Percentiles rank a stretch among this genome's conserved stretches.
These are phyloP conservation scores for Penicillium sclerotigenum DNA, from an alignment of 2,329 filamentous ascomycete genomes.

Conservation along the genomic window DNA sequence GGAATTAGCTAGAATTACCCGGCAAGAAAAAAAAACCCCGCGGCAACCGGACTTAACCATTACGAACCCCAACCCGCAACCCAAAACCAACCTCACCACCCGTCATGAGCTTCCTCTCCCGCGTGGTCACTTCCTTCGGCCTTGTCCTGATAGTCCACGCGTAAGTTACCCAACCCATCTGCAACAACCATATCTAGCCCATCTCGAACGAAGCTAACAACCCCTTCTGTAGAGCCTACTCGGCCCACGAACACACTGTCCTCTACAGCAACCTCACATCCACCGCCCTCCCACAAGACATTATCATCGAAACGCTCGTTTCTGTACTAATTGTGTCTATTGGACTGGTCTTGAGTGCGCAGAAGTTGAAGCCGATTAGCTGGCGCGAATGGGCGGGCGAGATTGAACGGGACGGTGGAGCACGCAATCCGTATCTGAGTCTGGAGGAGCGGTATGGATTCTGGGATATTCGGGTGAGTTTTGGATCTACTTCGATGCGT, in stretches of 20 bases:
- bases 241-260: conserved; percentile 84
- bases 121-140: conserved; percentile 68
- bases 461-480: conserved; percentile 73
- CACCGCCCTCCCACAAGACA: conserved; percentile 72
- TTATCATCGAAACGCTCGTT: conserved; percentile 78
- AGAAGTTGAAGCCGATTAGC: conserved; percentile 79
- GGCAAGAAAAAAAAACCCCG: background rate
- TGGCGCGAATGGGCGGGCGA: conserved; percentile 75
- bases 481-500: background rate
- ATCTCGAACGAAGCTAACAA: background rate
- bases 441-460: conserved; percentile 82
- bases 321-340: conserved; percentile 77
- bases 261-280: conserved; percentile 58
- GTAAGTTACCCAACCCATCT: conserved; percentile 54
- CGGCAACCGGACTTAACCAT: background rate
- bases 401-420: conserved; percentile 63
- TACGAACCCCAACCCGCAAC: background rate
- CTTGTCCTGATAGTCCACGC: conserved; percentile 79
- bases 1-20: too few relatives aligned
- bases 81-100: background rate
- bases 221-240: conserved; percentile 71
- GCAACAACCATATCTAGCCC: background rate
- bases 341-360: conserved; percentile 75
- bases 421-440: conserved; percentile 74
- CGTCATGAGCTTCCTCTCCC: conserved; percentile 69